Conservation (phyloP, 768 basidiomycete genomes). For the Cyclocybe cylindracea region DNA sequence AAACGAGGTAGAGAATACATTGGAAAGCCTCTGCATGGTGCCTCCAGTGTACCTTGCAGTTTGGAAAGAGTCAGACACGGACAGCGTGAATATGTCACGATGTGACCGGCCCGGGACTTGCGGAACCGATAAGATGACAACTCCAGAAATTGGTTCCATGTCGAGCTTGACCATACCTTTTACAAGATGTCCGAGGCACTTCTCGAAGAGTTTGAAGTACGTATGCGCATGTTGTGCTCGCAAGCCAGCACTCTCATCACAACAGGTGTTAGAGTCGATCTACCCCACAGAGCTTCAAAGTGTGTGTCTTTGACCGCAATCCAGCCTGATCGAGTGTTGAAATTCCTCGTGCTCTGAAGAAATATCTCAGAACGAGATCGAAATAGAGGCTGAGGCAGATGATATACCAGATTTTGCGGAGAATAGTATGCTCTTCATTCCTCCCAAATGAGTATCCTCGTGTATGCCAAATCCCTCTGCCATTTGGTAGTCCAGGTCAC, state of each 20-base stretch:
- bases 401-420: constrained; percentile 65
- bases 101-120: background rate
- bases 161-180: constrained; percentile 1
- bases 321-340: constrained; percentile 40
- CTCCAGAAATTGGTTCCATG: background rate
- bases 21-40: constrained; percentile 17
- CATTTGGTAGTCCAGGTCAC: constrained; percentile 62
- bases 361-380: constrained; percentile 77
- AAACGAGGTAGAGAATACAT: background rate
- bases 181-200: constrained; percentile 66
- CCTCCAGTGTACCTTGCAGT: too few species aligned
- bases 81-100: too few species aligned
- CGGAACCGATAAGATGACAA: constrained; percentile 3
- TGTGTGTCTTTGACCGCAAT: constrained; percentile 51
- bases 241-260: constrained; percentile 8
- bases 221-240: constrained; percentile 5
- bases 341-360: constrained; percentile 56
- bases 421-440: constrained; percentile 41
- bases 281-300: constrained; percentile 93
- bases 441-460: constrained; percentile 5
- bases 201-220: constrained; percentile 90
- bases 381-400: constrained; percentile 89
- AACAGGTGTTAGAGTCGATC: constrained; percentile 90
- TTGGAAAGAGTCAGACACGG: too few species aligned
- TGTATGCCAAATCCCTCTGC: constrained; percentile 3